Evolutionary conservation across 495 filamentous ascomycete genomes (phyloP), one percentile per base, ranked within the genome.

Genomic region (Talaromyces wortmannii): DNA sequence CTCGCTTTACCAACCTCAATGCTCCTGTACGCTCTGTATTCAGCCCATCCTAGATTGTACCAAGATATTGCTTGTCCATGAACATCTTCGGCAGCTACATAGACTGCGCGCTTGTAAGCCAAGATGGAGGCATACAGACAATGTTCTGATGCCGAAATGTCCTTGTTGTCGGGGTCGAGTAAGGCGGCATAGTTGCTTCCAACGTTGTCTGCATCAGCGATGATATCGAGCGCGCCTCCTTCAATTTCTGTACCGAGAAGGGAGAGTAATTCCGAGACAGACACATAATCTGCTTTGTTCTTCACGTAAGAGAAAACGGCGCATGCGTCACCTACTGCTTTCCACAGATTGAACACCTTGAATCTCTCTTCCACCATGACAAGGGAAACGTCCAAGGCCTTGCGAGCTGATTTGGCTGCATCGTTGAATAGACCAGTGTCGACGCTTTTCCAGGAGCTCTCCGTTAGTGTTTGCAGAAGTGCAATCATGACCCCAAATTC

Each of bases 31-130:
- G 90, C 85, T 46, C 85, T 80, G 64, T 94, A 85, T 68, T 99
- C 94, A 5, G 89, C 87, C 86, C 91, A 96, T 23, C 95, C 94
- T 16, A 99, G 76, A 63, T 99, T 99, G 67, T 92, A 99, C 80
- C 92, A 95, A 1, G 91, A 89, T 31, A 97, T 89, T 7, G 94
- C 90, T 68, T 95, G 92, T n/a, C 92, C 91, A 66, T 97, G 89
- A 3, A 82, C 56, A 61, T 99, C 92, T 53, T 84, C 74, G 2
- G 82, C 70, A 32, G 87, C 87, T 44, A 83, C 78, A 53, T 87
- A 75, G 13, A 97, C 85, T 16, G 91, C 88, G 51, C 88, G 84
- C 62, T 97, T 97, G 66, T 91, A 87, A 5, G 90, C 88, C 30
- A 97, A 70, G 13, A 98, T 91, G 0, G 84, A 79, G 40, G 86